Evolutionary conservation across 768 basidiomycete species (phyloP).

Genomic region (Auricularia heimuer): DNA sequence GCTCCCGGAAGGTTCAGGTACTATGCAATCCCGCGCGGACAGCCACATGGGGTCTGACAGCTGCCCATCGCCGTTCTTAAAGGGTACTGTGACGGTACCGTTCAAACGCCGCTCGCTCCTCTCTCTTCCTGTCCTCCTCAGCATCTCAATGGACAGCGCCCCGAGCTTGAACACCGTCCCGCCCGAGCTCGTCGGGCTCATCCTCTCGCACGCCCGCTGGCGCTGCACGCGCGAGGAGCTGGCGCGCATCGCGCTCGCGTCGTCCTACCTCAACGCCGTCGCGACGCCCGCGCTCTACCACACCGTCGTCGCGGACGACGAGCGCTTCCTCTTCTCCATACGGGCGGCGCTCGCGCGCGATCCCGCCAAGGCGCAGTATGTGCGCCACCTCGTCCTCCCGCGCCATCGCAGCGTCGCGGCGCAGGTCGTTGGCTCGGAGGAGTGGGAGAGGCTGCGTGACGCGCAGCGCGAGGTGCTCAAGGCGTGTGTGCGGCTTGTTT

Average conservation of each 20-base stretch:
- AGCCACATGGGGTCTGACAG: too few species aligned
- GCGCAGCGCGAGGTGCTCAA: background rate
- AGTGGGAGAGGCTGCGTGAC: background rate
- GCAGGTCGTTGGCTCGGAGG: background rate
- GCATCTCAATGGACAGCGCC: too few species aligned
- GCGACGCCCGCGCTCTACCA: background rate
- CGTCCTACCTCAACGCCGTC: background rate
- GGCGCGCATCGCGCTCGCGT: background rate
- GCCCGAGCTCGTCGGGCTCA: background rate
- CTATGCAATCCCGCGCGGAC: too few species aligned
- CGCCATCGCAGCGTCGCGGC: background rate
- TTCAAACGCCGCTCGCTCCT: too few species aligned
- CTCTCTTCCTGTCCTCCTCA: too few species aligned
- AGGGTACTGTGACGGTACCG: too few species aligned
- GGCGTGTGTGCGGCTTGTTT: background rate
- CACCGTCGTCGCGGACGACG: background rate
- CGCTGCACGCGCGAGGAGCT: background rate
- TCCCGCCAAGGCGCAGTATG: background rate
- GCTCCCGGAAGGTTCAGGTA: too few species aligned
- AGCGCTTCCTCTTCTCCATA: background rate
- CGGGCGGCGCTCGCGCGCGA: background rate
- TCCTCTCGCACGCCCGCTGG: background rate
- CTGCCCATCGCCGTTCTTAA: too few species aligned
- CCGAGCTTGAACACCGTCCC: background rate
- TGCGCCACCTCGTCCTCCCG: background rate